Evolutionary conservation across 1,284 basidiomycete genomes (phyloP).

Genomic region (Trametes pubescens): DNA sequence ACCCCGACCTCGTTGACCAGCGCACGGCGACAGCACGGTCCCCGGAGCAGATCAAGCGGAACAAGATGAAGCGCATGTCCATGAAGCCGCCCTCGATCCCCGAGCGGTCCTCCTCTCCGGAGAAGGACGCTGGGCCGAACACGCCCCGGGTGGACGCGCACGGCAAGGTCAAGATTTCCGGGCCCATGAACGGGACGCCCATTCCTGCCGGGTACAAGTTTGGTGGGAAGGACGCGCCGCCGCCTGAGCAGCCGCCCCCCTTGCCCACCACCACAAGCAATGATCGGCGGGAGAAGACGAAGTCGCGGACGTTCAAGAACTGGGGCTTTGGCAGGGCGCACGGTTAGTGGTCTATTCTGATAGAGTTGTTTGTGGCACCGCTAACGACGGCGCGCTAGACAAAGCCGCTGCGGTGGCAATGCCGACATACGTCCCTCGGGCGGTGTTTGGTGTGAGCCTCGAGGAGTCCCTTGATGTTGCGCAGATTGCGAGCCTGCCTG

Average conservation of each 20-base stretch:
- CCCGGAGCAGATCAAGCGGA: conserved; percentile 61
- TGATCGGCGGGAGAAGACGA: conserved; percentile 88
- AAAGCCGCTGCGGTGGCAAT: conserved; percentile 47
- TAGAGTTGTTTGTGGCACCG: conserved; percentile 6
- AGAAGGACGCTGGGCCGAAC: conserved; percentile 51
- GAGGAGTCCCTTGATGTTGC: conserved; percentile 90
- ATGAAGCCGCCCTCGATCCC: conserved; percentile 59
- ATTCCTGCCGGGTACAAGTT: conserved; percentile 93
- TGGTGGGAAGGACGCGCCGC: conserved; percentile 67
- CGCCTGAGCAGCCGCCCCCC: conserved; percentile 45
- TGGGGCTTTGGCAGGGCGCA: conserved; percentile 81
- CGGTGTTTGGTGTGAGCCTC: conserved; percentile 91
- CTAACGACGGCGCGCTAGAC: conserved; percentile 38
- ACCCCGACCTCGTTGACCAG: conserved; percentile 64
- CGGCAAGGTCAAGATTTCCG: conserved; percentile 86
- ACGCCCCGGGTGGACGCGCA: conserved; percentile 48
- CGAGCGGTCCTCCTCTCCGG: conserved; percentile 69
- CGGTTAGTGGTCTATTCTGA: conserved; percentile 43
- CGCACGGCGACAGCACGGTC: conserved; percentile 47
- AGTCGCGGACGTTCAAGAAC: conserved; percentile 89
- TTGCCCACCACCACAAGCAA: conserved; percentile 46
- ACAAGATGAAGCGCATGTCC: conserved; percentile 60
- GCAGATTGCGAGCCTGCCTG: conserved; percentile 89
- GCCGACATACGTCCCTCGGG: conserved; percentile 61
- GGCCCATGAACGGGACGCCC: conserved; percentile 84